Base-by-base conservation (phyloP, 2,329 filamentous ascomycete genomes). In the Bertia moriformis region DNA sequence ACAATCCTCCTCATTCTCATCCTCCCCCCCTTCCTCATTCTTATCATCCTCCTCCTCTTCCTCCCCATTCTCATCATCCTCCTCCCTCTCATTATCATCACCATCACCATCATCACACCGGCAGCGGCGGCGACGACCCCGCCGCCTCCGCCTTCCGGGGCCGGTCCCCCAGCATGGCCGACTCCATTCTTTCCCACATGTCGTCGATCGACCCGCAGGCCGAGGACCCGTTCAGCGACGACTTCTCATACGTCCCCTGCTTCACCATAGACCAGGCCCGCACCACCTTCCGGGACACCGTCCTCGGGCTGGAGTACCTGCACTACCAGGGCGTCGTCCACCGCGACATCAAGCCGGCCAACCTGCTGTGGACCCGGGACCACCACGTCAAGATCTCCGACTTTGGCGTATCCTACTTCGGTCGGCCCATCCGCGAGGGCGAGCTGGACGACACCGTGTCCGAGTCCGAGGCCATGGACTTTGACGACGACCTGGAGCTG, bases 341-440 rank as follows among this genome's bases (percentile, higher is more conserved):
- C 51, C 75, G 83, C 38, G 83, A 89, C 51, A 88, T 89, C 57
- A 89, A 88, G 53, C 83, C 83, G 1, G 88, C 89, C 27, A 96
- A 96, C 54, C 69, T 98, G 4, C 67, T 98, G 4, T 87, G 89
- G 65, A 93, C 86, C 38, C 78, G 66, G 49, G 81, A 87, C 45
- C 78, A 88, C 48, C 78, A 81, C 13, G 85, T 95, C 52, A 98
- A 98, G 66, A 98, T 98, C 43, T 96, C 91, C 4, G 91, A 98
- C 53, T 98, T 98, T 62, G 91, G 91, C 20, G 91, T 98, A 1
- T 98, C 91, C 1, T 98, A 96, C 57, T 85, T 98, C 45, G 91
- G 91, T 19, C 78, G 86, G 38, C 86, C 86, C 1, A 83, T 88
- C 42, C 73, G 84, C 29, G 85, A 93, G 37, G 83, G 83, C 39